Conservation (phyloP, 2,329 filamentous ascomycete species). For the Xylaria sp. region DNA sequence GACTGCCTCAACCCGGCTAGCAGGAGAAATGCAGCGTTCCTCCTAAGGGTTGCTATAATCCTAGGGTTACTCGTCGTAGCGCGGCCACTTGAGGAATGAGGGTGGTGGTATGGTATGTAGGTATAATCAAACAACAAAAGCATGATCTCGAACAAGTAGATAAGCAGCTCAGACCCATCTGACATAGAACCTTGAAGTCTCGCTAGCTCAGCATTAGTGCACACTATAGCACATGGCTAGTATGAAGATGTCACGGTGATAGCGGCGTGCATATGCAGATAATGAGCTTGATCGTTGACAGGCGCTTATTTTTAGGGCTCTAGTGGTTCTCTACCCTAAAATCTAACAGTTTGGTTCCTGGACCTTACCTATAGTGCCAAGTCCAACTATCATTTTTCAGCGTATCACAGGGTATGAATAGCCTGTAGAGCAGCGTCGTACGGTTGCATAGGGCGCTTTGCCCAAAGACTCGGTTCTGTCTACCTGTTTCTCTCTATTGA, state of each 20-base stretch:
- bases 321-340: not conserved
- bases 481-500: not conserved
- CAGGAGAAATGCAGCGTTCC: not conserved
- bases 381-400: not conserved
- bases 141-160: not conserved
- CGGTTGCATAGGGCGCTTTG: constrained; percentile 25
- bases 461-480: constrained; percentile 16
- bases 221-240: constrained; percentile 32
- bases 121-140: not conserved
- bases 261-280: constrained; percentile 38
- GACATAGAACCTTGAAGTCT: constrained; percentile 1
- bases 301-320: constrained; percentile 29
- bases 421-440: not conserved
- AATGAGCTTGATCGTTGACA: constrained; percentile 15
- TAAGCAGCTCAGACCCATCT: constrained; percentile 7
- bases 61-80: not conserved
- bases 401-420: constrained; percentile 11
- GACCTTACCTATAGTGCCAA: constrained; percentile 14
- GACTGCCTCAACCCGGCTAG: not conserved
- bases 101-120: not conserved
- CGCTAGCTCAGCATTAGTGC: constrained; percentile 18
- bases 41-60: not conserved
- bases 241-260: constrained; percentile 44
- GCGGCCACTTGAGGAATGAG: not conserved
- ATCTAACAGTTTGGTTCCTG: not conserved